Evolutionary conservation across 2,329 filamentous ascomycete species (phyloP).

Genomic region (Penicillium italicum): DNA sequence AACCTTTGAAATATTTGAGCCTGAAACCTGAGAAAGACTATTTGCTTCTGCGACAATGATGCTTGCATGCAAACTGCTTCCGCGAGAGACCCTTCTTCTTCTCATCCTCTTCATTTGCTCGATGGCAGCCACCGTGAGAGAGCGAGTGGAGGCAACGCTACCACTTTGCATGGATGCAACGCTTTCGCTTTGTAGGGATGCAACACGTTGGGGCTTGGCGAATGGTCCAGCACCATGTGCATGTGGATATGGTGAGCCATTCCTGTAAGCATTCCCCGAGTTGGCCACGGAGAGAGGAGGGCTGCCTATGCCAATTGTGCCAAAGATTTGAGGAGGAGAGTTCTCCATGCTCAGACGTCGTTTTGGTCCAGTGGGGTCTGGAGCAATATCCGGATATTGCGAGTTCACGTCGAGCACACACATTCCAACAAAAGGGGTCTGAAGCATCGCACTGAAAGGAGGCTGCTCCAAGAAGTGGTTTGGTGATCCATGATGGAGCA

Average conservation of each 20-base stretch:
- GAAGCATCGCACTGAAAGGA: slow-evolving; percentile 17
- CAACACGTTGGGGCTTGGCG: slow-evolving; percentile 1
- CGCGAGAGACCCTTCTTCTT: neutral
- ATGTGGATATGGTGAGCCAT: neutral
- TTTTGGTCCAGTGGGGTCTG: neutral
- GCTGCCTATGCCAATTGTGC: neutral
- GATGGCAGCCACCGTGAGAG: slow-evolving; percentile 13
- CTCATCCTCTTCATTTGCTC: slow-evolving; percentile 11
- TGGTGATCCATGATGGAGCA: neutral
- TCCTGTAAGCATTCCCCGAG: neutral
- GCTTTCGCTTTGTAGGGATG: slow-evolving; percentile 1
- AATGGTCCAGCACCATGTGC: neutral
- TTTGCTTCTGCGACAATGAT: neutral
- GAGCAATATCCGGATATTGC: neutral
- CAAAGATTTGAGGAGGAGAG: neutral
- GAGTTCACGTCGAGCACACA: slow-evolving; percentile 17
- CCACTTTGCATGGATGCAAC: slow-evolving; percentile 7
- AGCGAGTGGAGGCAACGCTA: slow-evolving; percentile 9
- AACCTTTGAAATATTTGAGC: neutral
- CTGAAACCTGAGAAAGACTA: neutral
- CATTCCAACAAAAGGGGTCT: slow-evolving; percentile 22
- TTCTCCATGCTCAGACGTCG: slow-evolving; percentile 2
- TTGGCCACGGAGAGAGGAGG: neutral
- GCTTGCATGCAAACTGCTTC: neutral
- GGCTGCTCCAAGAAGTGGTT: slow-evolving; percentile 11